These are phyloP conservation scores for Passiflora organensis DNA, from an alignment of 345 rosid species.

Conservation along the genomic window DNA sequence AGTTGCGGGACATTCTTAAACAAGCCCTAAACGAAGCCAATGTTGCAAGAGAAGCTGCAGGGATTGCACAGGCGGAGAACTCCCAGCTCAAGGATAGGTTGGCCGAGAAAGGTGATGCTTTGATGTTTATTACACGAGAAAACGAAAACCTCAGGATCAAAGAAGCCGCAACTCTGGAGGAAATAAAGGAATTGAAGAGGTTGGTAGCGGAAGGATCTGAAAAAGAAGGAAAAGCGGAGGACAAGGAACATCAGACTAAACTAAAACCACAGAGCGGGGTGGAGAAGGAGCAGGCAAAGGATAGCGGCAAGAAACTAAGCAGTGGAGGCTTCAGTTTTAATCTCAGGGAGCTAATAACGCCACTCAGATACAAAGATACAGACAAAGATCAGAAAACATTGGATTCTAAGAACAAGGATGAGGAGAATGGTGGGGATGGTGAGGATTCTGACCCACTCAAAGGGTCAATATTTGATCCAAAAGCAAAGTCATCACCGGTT, in stretches of 20 bases:
- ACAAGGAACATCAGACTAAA: conserved; percentile 32
- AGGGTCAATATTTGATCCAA: conserved; percentile 69
- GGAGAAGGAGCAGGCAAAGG: no score
- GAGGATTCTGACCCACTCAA: conserved; percentile 42
- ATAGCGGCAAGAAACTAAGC: no score
- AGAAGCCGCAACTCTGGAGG: conserved; percentile 51
- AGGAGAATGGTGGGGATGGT: conserved; percentile 14
- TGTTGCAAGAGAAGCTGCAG: conserved; percentile 81
- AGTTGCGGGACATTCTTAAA: conserved; percentile 69
- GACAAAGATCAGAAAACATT: no score
- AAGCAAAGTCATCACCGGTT: conserved; percentile 44
- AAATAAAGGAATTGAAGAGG: conserved; percentile 53
- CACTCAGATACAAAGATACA: no score
- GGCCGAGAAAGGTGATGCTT: conserved; percentile 56
- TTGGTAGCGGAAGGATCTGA: conserved; percentile 43
- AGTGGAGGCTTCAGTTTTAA: no score
- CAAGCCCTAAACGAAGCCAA: conserved; percentile 85
- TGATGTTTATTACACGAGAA: conserved; percentile 50
- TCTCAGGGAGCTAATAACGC: no score
- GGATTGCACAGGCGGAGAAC: conserved; percentile 63
- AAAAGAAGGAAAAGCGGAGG: no score
- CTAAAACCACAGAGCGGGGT: no score
- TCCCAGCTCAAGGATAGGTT: conserved; percentile 60
- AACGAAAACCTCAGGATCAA: conserved; percentile 52
- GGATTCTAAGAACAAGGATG: conserved; percentile 3